These are phyloP conservation scores for Colletotrichum brevisporum DNA, from an alignment of 2,329 filamentous ascomycete genomes.

Conservation along the genomic window DNA sequence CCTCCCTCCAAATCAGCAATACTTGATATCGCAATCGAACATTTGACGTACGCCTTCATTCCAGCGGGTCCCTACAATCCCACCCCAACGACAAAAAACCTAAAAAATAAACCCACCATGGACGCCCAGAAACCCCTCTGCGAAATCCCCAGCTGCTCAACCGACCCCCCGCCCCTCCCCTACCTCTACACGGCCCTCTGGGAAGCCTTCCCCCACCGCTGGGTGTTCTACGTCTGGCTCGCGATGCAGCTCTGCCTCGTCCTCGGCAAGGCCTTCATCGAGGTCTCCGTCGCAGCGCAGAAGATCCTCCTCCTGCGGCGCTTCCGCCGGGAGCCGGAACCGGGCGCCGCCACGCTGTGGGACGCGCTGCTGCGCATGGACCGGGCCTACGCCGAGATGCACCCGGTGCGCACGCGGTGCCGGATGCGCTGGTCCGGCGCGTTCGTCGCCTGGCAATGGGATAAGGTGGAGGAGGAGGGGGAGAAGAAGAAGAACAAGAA, in stretches of 20 bases:
- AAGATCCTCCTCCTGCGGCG: neutral
- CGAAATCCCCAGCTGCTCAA: neutral
- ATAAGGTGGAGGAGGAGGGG: too few relatives aligned
- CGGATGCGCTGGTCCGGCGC: neutral
- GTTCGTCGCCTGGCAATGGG: neutral
- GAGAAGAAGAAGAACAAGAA: too few relatives aligned
- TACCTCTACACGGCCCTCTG: neutral
- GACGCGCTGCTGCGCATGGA: neutral
- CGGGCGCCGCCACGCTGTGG: neutral
- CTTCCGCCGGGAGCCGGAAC: neutral
- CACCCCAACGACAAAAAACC: too few relatives aligned
- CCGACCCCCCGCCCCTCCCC: slow-evolving; percentile 1
- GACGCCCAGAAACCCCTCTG: neutral
- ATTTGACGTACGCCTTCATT: neutral
- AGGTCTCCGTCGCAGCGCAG: neutral
- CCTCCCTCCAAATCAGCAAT: too few relatives aligned
- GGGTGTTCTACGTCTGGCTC: neutral
- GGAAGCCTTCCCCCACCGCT: neutral
- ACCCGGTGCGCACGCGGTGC: neutral
- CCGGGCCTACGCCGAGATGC: neutral
- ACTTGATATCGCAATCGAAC: neutral
- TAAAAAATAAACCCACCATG: too few relatives aligned
- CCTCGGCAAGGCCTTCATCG: neutral
- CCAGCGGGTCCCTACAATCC: too few relatives aligned
- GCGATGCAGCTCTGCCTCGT: neutral